These are phyloP conservation scores for Brassica incana DNA, from an alignment of 345 rosid species.

Conservation along the genomic window DNA sequence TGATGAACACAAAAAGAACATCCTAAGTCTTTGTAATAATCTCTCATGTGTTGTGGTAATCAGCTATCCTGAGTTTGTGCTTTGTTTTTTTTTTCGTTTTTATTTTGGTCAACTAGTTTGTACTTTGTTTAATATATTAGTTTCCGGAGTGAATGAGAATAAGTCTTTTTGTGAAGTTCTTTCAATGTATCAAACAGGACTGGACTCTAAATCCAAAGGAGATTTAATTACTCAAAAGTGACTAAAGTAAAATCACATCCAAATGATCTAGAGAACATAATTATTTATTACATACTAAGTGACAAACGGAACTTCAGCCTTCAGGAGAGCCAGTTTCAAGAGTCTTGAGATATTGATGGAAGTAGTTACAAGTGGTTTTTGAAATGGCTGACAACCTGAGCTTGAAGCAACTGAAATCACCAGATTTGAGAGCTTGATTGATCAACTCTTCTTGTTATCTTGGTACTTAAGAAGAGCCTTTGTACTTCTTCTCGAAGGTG, in stretches of 20 bases:
- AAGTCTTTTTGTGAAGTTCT: background rate
- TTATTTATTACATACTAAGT: background rate
- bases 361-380: background rate
- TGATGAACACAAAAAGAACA: background rate
- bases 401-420: background rate
- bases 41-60: conserved; percentile 5
- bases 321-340: conserved; percentile 11
- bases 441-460: background rate
- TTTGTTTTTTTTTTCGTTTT: background rate
- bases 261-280: background rate
- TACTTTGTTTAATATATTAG: background rate
- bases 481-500: conserved; percentile 2
- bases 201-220: background rate
- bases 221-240: background rate
- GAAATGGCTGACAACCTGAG: background rate
- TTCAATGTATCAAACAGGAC: background rate
- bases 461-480: background rate
- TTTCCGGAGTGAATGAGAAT: background rate
- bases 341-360: background rate
- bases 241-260: background rate
- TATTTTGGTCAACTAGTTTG: no score
- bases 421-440: background rate
- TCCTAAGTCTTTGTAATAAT: background rate
- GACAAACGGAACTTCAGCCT: no score
- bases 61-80: conserved; percentile 4